These are phyloP conservation scores for Zymoseptoria crescenta DNA, from an alignment of 2,329 filamentous ascomycete genomes.

Conservation along the genomic window DNA sequence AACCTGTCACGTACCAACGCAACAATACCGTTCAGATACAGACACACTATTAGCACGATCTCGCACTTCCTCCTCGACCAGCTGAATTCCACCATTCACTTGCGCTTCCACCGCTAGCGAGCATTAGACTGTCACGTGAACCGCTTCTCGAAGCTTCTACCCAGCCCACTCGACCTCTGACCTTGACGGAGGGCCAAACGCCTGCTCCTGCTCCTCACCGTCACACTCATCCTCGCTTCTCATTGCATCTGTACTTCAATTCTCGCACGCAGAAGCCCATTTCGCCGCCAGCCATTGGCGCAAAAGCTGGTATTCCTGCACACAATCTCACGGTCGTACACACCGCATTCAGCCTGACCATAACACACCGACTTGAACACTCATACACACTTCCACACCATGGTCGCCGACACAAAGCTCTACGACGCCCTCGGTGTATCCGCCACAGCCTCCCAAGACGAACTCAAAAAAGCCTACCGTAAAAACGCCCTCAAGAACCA, in stretches of 20 bases:
- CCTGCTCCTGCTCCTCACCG: background rate
- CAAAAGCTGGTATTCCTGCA: background rate
- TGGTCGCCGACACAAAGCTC: slow-evolving; percentile 93
- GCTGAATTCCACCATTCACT: background rate
- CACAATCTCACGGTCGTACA: background rate
- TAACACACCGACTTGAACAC: background rate
- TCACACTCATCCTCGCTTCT: background rate
- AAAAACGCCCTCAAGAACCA: slow-evolving; percentile 79
- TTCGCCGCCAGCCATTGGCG: background rate
- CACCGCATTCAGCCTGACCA: background rate
- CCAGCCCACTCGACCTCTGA: background rate
- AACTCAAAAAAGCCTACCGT: slow-evolving; percentile 93
- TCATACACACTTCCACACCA: slow-evolving; percentile 32
- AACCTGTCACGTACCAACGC: too few species aligned
- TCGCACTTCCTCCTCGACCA: background rate
- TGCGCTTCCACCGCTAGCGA: background rate
- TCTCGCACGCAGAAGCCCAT: background rate
- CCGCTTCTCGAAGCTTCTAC: background rate
- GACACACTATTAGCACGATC: background rate
- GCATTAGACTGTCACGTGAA: background rate
- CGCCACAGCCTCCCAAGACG: slow-evolving; percentile 75
- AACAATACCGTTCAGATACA: background rate
- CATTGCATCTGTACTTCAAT: background rate
- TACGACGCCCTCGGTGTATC: slow-evolving; percentile 81
- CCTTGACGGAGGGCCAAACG: background rate